Conservation (phyloP, 1,139 yeast genomes). For the Petasospora fabianii region DNA sequence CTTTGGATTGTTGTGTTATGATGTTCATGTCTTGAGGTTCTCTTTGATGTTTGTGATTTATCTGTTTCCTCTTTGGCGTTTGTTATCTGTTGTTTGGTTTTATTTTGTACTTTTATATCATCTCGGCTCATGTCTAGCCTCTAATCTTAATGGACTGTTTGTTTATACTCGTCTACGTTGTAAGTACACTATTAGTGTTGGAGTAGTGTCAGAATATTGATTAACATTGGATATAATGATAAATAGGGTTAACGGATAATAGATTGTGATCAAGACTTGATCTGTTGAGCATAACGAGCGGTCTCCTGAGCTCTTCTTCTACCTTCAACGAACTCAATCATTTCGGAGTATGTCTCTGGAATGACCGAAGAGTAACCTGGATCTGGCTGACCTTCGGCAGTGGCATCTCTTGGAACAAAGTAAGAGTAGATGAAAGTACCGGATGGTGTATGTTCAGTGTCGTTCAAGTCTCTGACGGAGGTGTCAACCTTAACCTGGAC, state of each 20-base stretch:
- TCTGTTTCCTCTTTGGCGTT: too few relatives aligned
- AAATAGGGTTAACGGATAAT: neutral
- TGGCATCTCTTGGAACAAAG: constrained; percentile 64
- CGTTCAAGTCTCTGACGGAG: constrained; percentile 62
- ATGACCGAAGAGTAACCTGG: constrained; percentile 62
- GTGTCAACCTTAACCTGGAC: constrained; percentile 89
- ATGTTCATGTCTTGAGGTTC: constrained; percentile 3
- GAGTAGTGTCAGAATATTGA: neutral
- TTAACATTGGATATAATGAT: too few relatives aligned
- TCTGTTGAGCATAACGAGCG: constrained; percentile 57
- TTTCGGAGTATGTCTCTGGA: constrained; percentile 85
- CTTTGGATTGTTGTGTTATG: constrained; percentile 1
- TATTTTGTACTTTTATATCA: neutral
- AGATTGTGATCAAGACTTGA: constrained; percentile 22
- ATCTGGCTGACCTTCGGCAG: constrained; percentile 33
- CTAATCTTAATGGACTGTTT: constrained; percentile 5
- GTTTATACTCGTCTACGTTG: neutral
- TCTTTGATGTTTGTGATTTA: too few relatives aligned
- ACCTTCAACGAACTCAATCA: constrained; percentile 89
- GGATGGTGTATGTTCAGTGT: constrained; percentile 59
- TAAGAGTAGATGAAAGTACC: constrained; percentile 88
- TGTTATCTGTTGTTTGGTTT: neutral
- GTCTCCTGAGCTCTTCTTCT: constrained; percentile 86
- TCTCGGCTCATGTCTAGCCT: neutral
- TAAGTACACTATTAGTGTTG: neutral